Percentiles rank a stretch among this genome's conserved stretches.
These are phyloP conservation scores for Aspergillus puulaauensis DNA, from an alignment of 2,329 filamentous ascomycete species.

Conservation along the genomic window DNA sequence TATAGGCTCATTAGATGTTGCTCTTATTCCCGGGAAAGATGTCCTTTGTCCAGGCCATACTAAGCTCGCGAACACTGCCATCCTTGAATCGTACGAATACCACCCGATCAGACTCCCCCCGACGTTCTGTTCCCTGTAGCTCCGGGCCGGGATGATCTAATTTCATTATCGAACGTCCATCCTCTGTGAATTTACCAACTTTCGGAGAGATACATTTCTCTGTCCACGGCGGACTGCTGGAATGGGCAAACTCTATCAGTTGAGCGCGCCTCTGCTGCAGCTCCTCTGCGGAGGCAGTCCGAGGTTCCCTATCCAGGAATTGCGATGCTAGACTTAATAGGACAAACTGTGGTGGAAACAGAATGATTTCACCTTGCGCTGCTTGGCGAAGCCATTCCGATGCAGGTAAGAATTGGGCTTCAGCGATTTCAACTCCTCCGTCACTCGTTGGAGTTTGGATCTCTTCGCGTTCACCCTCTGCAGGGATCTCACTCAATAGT, in stretches of 20 bases:
- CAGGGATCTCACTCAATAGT: constrained; percentile 32
- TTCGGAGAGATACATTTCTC: constrained; percentile 49
- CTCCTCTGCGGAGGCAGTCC: constrained; percentile 25
- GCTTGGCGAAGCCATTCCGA: constrained; percentile 68
- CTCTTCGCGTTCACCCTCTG: constrained; percentile 52
- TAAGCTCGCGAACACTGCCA: constrained; percentile 57
- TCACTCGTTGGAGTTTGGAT: constrained; percentile 70
- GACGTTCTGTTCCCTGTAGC: constrained; percentile 49
- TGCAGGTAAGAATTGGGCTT: constrained; percentile 73
- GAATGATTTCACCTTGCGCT: constrained; percentile 65
- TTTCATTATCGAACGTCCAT: constrained; percentile 53
- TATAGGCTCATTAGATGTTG: constrained; percentile 25
- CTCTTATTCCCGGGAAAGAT: constrained; percentile 40
- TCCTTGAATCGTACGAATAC: constrained; percentile 58
- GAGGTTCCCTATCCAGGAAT: constrained; percentile 46
- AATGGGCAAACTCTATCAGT: constrained; percentile 51
- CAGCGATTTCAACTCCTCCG: constrained; percentile 68
- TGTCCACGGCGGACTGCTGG: constrained; percentile 46
- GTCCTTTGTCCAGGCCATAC: constrained; percentile 52
- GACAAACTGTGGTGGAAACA: constrained; percentile 85
- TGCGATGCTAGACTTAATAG: constrained; percentile 53
- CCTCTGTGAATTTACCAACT: constrained; percentile 38
- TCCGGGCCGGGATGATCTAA: constrained; percentile 58
- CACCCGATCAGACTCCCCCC: constrained; percentile 55
- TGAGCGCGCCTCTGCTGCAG: constrained; percentile 41